phyloP scores from a whole-genome alignment of 495 filamentous ascomycete species.

The Aspergillus sclerotioniger region DNA sequence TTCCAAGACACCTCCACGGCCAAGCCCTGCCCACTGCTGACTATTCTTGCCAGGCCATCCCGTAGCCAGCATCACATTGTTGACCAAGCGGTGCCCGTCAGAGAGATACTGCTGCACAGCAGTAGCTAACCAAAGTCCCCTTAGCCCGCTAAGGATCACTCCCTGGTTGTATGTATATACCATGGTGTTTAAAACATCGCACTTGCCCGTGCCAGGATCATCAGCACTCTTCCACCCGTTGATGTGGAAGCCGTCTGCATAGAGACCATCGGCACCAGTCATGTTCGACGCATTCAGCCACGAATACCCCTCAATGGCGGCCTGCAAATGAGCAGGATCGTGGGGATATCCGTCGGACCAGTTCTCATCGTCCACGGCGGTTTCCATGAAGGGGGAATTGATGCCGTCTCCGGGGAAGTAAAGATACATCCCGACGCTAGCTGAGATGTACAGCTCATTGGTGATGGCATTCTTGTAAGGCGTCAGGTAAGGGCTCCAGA shows the following conservation, averaged over 20 bases:
- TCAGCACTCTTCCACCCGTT: slow-evolving; percentile 53
- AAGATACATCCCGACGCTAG: slow-evolving; percentile 86
- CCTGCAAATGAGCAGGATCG: slow-evolving; percentile 63
- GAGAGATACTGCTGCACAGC: slow-evolving; percentile 62
- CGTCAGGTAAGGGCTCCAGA: slow-evolving; percentile 77
- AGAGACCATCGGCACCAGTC: slow-evolving; percentile 76
- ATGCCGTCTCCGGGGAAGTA: slow-evolving; percentile 81
- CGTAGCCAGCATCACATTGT: slow-evolving; percentile 70
- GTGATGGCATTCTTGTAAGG: slow-evolving; percentile 99
- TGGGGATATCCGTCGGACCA: slow-evolving; percentile 42
- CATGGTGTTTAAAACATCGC: slow-evolving; percentile 80
- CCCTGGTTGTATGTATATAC: slow-evolving; percentile 97
- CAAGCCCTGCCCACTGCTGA: slow-evolving; percentile 67
- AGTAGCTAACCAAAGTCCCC: slow-evolving; percentile 75
- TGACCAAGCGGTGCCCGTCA: slow-evolving; percentile 75
- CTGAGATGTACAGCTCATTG: slow-evolving; percentile 85
- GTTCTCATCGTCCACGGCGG: slow-evolving; percentile 8
- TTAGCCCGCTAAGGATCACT: slow-evolving; percentile 80
- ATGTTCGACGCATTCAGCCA: slow-evolving; percentile 82
- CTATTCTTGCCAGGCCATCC: slow-evolving; percentile 57
- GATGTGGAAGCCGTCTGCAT: slow-evolving; percentile 90
- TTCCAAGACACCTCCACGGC: slow-evolving; percentile 76
- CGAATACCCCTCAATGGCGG: slow-evolving; percentile 72
- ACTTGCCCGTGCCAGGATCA: slow-evolving; percentile 54
- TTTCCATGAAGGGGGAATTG: slow-evolving; percentile 59